Base-by-base conservation (phyloP, 1,284 basidiomycete genomes). In the Puccinia novopanici region DNA sequence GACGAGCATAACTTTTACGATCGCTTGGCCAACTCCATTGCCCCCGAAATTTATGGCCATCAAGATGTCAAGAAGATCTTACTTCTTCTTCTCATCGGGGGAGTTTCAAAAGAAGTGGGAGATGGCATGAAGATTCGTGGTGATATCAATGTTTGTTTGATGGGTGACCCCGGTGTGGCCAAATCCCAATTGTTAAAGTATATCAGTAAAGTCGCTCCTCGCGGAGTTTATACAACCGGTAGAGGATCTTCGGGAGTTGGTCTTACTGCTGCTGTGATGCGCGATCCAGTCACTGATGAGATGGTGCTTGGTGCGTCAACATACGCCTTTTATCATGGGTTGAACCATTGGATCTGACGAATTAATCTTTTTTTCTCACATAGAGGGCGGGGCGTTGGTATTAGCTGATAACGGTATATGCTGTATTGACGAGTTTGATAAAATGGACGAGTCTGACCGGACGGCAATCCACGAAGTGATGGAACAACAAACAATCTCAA, bases 381-480 rank as follows among this genome's bases (percentile, higher is more conserved):
- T 59, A 96, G 97, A 99, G 92, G 97, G 97, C 15, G 97, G 97
- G 70, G 97, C 97, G 10, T 90, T 99, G 57, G 97, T 99, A 1
- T 90, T 99, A 37, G 97, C 97, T 4, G 97, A 99, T 87, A 99
- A 99, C 84, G 97, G 97, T 48, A 99, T 99, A 84, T 98, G 95
- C 87, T 99, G 96, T 86, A 99, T 99, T 83, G 97, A 99, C 85
- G 97, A 99, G 86, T 99, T 99, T 86, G 97, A 99, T 88, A 99
- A 99, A 87, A 99, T 99, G 97, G 97, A 99, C 83, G 97, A 99
- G 86, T 87, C 93, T 1, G 97, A 99, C 86, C 90, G 97, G 82
- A 99, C 97, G 0, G 94, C 97, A 17, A 99, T 99, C 82, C 97
- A 99, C 88, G 97, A 99, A 89, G 97, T 99, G 80, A 99, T 99